phyloP scores from a whole-genome alignment of 2,329 filamentous ascomycete genomes.

The Apiospora koreana region DNA sequence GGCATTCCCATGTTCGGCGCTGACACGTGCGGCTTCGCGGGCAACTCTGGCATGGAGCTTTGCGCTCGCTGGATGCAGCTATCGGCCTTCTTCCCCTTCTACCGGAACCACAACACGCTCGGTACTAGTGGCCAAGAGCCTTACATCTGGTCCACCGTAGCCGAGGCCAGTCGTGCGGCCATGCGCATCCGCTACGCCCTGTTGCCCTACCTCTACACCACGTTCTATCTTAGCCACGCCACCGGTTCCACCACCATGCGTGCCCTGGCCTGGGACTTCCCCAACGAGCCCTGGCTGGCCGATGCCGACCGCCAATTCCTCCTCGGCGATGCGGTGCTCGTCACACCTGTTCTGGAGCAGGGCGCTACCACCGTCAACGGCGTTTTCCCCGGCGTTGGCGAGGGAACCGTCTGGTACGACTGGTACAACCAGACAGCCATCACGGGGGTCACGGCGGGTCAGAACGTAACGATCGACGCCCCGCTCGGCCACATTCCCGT shows the following conservation, averaged over 20 bases:
- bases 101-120: slow-evolving; percentile 72
- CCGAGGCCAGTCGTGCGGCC: slow-evolving; percentile 62
- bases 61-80: slow-evolving; percentile 76
- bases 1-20: slow-evolving; percentile 77
- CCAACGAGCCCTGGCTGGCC: slow-evolving; percentile 67
- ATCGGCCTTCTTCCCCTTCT: slow-evolving; percentile 75
- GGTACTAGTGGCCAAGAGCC: slow-evolving; percentile 67
- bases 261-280: slow-evolving; percentile 74
- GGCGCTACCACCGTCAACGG: slow-evolving; percentile 63
- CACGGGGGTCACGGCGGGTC: slow-evolving; percentile 30
- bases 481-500: slow-evolving; percentile 70
- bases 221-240: slow-evolving; percentile 66
- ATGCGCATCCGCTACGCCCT: slow-evolving; percentile 72
- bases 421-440: slow-evolving; percentile 71
- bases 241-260: slow-evolving; percentile 72
- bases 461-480: slow-evolving; percentile 43
- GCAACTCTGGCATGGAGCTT: slow-evolving; percentile 67
- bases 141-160: slow-evolving; percentile 68
- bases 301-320: slow-evolving; percentile 72
- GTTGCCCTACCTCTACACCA: slow-evolving; percentile 75
- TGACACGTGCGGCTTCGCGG: slow-evolving; percentile 70
- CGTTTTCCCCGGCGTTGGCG: slow-evolving; percentile 67
- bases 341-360: slow-evolving; percentile 67
- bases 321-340: slow-evolving; percentile 64
- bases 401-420: slow-evolving; percentile 71